Conservation (phyloP, 768 basidiomycete species). For the Rhodotorula paludigena region DNA sequence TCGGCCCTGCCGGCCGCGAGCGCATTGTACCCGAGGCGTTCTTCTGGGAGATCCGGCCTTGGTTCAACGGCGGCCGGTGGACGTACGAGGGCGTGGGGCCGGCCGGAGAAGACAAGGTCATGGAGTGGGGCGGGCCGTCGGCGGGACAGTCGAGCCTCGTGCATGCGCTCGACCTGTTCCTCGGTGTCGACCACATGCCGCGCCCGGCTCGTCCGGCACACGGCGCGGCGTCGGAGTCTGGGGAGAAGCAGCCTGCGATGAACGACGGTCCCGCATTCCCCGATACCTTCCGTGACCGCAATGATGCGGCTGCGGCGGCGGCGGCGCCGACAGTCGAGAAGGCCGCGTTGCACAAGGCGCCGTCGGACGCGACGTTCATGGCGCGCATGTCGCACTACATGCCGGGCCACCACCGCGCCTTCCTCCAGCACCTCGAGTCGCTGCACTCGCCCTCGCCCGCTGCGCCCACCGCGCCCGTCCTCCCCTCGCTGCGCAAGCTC, state of each 20-base stretch:
- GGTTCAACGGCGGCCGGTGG: conserved; percentile 80
- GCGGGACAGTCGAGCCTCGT: conserved; percentile 92
- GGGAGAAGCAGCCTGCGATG: neutral
- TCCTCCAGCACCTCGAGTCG: conserved; percentile 60
- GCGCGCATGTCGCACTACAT: conserved; percentile 86
- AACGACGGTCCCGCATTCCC: neutral
- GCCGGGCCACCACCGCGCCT: conserved; percentile 78
- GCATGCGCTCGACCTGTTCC: conserved; percentile 68
- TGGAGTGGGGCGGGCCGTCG: conserved; percentile 62
- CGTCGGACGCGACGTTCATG: conserved; percentile 59
- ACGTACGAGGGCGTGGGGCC: conserved; percentile 68
- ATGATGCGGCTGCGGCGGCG: conserved; percentile 12
- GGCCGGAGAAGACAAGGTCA: conserved; percentile 50
- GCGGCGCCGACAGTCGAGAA: conserved; percentile 1
- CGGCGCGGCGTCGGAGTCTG: neutral
- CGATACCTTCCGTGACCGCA: conserved; percentile 5
- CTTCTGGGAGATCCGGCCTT: conserved; percentile 83
- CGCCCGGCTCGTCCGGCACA: neutral
- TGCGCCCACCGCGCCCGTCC: neutral
- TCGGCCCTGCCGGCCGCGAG: conserved; percentile 14
- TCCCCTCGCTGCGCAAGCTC: conserved; percentile 60
- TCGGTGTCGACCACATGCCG: conserved; percentile 58
- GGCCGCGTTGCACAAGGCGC: conserved; percentile 15
- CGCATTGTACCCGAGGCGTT: conserved; percentile 65
- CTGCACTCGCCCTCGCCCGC: conserved; percentile 53